Conservation (phyloP, 495 filamentous ascomycete genomes). For the Neurospora terricola region DNA sequence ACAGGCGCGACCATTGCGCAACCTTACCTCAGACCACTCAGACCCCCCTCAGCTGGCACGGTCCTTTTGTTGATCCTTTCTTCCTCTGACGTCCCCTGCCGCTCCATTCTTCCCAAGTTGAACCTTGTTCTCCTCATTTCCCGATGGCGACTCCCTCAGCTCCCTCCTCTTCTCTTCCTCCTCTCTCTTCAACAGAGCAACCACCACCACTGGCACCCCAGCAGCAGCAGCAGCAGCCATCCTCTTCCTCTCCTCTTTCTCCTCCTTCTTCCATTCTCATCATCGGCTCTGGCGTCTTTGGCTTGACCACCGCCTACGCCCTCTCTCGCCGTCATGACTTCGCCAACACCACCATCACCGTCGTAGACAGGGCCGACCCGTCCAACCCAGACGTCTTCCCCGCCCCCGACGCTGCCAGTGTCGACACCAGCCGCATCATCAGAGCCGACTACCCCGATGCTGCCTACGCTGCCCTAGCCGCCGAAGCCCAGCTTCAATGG, state of each 20-base stretch:
- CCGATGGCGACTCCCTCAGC: conserved; percentile 1
- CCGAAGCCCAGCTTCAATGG: conserved; percentile 61
- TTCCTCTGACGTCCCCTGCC: background rate
- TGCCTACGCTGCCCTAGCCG: conserved; percentile 60
- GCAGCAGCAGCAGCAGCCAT: background rate
- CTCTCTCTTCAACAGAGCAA: background rate
- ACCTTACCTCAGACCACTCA: background rate
- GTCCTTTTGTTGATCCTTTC: background rate
- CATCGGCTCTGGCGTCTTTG: conserved; percentile 69
- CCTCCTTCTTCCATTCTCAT: conserved; percentile 54
- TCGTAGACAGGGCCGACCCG: conserved; percentile 52
- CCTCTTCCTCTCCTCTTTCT: conserved; percentile 8
- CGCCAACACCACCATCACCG: conserved; percentile 45
- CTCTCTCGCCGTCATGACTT: conserved; percentile 48
- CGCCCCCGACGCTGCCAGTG: conserved; percentile 57
- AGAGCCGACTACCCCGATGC: conserved; percentile 71
- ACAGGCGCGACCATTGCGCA: background rate
- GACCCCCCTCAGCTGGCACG: background rate
- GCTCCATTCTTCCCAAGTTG: background rate
- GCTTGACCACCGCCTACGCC: conserved; percentile 57
- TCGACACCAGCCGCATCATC: conserved; percentile 71
- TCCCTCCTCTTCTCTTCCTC: conserved; percentile 4
- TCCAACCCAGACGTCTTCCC: conserved; percentile 45
- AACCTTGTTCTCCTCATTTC: background rate
- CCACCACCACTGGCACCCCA: background rate